A percentile compares a stretch with the other conserved stretches of the same genome.
Conservation (phyloP, 441 rosid species). For the Viola pubescens region DNA sequence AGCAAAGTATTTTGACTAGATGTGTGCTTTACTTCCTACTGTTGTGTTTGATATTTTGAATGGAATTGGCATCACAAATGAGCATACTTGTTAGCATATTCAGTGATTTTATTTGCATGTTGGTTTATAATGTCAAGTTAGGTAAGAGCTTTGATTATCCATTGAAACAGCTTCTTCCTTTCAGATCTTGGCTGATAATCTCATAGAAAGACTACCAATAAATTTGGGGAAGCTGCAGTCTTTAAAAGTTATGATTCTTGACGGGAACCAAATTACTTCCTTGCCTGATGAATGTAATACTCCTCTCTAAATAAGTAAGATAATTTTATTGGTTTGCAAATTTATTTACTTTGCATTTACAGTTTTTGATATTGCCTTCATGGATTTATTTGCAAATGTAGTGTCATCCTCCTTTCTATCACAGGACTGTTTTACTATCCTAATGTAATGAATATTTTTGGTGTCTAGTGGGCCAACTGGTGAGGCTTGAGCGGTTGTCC, state of each 20-base stretch:
- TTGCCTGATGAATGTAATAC: constrained; percentile 91
- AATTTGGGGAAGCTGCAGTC: constrained; percentile 86
- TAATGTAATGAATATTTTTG: constrained; percentile 13
- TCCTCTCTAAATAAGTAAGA: constrained; percentile 34
- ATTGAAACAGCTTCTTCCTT: constrained; percentile 13
- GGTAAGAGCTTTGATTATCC: constrained; percentile 2
- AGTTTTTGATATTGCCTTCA: constrained; percentile 16
- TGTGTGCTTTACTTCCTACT: not conserved
- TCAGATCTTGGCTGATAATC: constrained; percentile 69
- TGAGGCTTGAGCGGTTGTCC: constrained; percentile 78
- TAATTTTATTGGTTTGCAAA: constrained; percentile 14
- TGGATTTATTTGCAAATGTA: constrained; percentile 12
- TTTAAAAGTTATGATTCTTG: constrained; percentile 76
- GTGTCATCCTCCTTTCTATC: not conserved
- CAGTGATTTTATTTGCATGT: constrained; percentile 4
- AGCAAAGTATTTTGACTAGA: not conserved
- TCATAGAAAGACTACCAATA: constrained; percentile 57
- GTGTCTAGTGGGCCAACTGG: constrained; percentile 81
- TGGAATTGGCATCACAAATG: constrained; percentile 1
- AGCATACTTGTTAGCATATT: not conserved
- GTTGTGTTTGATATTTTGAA: not conserved
- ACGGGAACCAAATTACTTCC: constrained; percentile 63
- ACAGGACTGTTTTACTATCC: constrained; percentile 9
- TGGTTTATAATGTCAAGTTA: not conserved
- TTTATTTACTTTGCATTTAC: constrained; percentile 11